Base-by-base conservation (phyloP, 495 filamentous ascomycete species). In the Xylaria longipes region DNA sequence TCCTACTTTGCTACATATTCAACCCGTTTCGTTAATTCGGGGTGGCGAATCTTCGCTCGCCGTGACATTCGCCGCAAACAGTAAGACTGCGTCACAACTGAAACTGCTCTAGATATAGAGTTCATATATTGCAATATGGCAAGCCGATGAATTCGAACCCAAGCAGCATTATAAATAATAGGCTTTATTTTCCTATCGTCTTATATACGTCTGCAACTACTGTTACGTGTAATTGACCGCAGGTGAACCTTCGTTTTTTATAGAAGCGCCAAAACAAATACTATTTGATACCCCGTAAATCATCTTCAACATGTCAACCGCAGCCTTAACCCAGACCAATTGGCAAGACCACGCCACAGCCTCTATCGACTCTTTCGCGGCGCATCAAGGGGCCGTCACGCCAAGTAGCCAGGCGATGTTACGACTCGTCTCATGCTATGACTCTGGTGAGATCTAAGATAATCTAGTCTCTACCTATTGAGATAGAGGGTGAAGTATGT, bases 291-390 rank as follows among this genome's bases (percentile, higher is more conserved):
- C n/a, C n/a, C n/a, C n/a, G n/a, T 35, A 22, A 50, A 22, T 27
- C 4, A 17, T 52, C 39, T 33, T 58, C 65, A 68, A 37, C 48
- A 68, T 68, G 65, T 68, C 65, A 14, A 57, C 50, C 20, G 15
- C 31, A 37, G 45, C 58, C 3, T 2, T 68, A 25, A 41, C 50
- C 65, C 65, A 54, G 43, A 68, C 20, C 4, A 41, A 39, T 2
- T 68, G 65, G 65, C 65, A 57, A 58, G 48, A 68, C n/a, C 15
- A 43, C 20, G 65, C 48, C 50, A 43, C 35, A 31, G 48, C 31
- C 20, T 68, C 65, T 8, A 45, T 68, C 35, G 50, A 57, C 41
- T 54, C 65, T 20, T 57, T 57, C 25, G 50, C 50, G 0, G 65
- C 50, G 12, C 33, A 57, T 8, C 33, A 68, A 58, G 50, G 65